A percentile compares a stretch with the other conserved stretches of the same genome.
Evolutionary conservation across 2,329 filamentous ascomycete genomes (phyloP).

Genomic region (Xylariaceae sp.): DNA sequence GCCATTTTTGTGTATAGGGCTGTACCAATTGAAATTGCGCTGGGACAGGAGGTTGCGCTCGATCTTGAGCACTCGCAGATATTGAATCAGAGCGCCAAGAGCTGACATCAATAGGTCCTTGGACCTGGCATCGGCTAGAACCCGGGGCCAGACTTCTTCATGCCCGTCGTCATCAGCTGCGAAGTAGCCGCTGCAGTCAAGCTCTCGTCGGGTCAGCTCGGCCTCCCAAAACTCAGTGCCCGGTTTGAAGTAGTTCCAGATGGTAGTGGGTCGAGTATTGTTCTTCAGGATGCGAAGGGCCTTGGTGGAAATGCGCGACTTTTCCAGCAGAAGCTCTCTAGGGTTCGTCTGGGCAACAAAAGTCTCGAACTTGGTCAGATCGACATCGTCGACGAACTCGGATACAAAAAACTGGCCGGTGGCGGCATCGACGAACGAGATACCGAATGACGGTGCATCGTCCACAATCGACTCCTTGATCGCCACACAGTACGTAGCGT

Average conservation of each 20-base stretch:
- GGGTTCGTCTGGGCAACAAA: constrained; percentile 88
- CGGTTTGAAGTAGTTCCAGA: constrained; percentile 91
- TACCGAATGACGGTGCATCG: constrained; percentile 74
- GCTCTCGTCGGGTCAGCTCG: constrained; percentile 71
- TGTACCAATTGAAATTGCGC: constrained; percentile 85
- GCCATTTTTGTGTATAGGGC: constrained; percentile 82
- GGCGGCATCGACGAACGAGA: constrained; percentile 90
- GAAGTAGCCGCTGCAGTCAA: constrained; percentile 77
- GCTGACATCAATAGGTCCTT: constrained; percentile 86
- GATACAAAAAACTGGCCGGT: constrained; percentile 94
- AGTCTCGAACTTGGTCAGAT: constrained; percentile 95
- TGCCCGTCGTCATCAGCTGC: constrained; percentile 42
- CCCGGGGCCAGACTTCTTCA: constrained; percentile 64
- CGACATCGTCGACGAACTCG: constrained; percentile 82
- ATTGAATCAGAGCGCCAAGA: constrained; percentile 80
- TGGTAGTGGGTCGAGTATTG: constrained; percentile 83
- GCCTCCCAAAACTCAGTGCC: constrained; percentile 86
- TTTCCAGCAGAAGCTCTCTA: constrained; percentile 83
- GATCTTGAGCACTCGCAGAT: constrained; percentile 78
- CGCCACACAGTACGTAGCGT: constrained; percentile 91
- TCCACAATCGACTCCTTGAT: constrained; percentile 78
- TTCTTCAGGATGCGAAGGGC: constrained; percentile 91
- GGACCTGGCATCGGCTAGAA: constrained; percentile 61
- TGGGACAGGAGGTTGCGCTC: constrained; percentile 82
- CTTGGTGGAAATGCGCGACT: constrained; percentile 77